These are phyloP conservation scores for Acmispon strigosus DNA, from an alignment of 306 rosid species.

Conservation along the genomic window DNA sequence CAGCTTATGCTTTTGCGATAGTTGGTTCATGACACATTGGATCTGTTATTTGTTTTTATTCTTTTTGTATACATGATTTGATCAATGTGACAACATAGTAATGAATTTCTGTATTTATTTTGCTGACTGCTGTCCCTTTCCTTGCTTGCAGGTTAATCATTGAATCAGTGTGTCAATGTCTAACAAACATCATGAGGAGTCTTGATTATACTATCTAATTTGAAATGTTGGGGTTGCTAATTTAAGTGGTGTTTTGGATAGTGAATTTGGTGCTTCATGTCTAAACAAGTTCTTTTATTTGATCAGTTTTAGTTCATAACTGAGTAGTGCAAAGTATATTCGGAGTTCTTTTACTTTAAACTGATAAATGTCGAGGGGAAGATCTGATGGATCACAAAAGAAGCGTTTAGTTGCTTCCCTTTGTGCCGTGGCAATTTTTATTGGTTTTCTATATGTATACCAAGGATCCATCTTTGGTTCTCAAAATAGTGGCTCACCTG, in stretches of 20 bases:
- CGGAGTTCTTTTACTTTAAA: not conserved
- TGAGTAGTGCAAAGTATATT: slow-evolving; percentile 1
- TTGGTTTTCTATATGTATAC: slow-evolving; percentile 31
- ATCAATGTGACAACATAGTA: not conserved
- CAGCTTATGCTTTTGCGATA: no score
- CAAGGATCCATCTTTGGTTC: slow-evolving; percentile 30
- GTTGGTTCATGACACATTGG: not conserved
- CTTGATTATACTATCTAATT: not conserved
- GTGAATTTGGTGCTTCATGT: slow-evolving; percentile 19
- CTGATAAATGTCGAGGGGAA: slow-evolving; percentile 39
- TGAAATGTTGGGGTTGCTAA: not conserved
- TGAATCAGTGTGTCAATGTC: not conserved
- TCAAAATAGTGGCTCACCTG: slow-evolving; percentile 21
- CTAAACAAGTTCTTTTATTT: slow-evolving; percentile 19
- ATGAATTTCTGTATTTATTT: not conserved
- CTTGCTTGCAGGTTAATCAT: slow-evolving; percentile 16
- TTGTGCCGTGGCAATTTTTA: slow-evolving; percentile 19
- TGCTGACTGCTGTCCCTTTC: not conserved
- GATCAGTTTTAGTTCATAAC: slow-evolving; percentile 8
- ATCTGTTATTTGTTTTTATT: not conserved
- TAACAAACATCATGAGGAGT: not conserved
- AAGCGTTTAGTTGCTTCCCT: slow-evolving; percentile 35
- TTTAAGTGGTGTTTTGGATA: slow-evolving; percentile 4
- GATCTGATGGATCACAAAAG: slow-evolving; percentile 37
- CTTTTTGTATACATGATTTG: not conserved